Evolutionary conservation across 2,329 filamentous ascomycete species (phyloP), one percentile per base, ranked within the genome.

Genomic region (Colletotrichum limetticola): DNA sequence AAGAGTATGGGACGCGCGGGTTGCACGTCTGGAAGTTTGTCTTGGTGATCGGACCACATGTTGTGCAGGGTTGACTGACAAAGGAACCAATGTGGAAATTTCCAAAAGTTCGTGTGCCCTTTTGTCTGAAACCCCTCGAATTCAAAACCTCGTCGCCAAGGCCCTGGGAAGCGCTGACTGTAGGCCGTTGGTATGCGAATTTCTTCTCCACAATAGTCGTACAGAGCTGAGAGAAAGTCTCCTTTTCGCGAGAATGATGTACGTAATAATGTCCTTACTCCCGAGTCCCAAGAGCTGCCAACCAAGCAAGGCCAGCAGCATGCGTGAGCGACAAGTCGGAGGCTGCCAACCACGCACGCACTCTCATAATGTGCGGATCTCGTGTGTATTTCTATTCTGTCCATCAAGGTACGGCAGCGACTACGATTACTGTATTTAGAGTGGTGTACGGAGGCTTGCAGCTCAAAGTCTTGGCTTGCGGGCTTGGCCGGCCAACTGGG

Each of bases 71-170:
- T 30, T n/a, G 12, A 35, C 12, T 42, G 5, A 42, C 42, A 66
- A 66, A 70, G 55, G 62, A 19, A 59, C 68, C 62, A 49, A 52
- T 49, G 30, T 19, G n/a, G 60, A 57, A 61, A 65, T 16, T 57
- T 65, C 59, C 70, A 65, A 72, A 72, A 70, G 66, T 70, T 70
- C 70, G 66, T 55, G 66, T 60, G n/a, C 4, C 19, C 52, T 49
- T 56, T 56, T 26, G 26, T 52, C n/a, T 42, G 19, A n/a, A 62
- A 37, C 7, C 26, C 4, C 46, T 35, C 28, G 30, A 42, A 22
- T 37, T 56, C 16, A 30, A 22, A 30, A 22, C 35, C 22, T 64
- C 59, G 26, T 63, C 28, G 68, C 68, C 57, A 62, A 68, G 57
- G 35, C 35, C 42, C 42, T 46, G 53, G 26, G 16, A 32, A 42